These are phyloP conservation scores for Ceratonia siliqua DNA, from an alignment of 306 rosid species.

Conservation along the genomic window DNA sequence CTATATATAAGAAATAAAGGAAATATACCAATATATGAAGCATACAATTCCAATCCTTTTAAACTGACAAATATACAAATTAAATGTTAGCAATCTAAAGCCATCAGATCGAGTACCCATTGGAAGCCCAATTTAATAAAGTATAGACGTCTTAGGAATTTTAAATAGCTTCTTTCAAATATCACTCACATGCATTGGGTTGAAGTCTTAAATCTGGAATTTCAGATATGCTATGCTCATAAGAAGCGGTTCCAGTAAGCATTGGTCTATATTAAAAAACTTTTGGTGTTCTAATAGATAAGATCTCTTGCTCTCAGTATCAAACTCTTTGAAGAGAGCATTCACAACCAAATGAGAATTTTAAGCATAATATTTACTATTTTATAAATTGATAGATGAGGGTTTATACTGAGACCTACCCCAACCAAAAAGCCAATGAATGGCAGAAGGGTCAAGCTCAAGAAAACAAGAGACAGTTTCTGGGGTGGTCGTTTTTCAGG, in stretches of 20 bases:
- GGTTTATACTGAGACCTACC: slow-evolving; percentile 58
- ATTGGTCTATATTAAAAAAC: neutral
- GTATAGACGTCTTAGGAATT: neutral
- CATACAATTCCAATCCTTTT: slow-evolving; percentile 2
- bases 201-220: neutral
- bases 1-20: neutral
- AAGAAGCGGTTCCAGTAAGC: neutral
- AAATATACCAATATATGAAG: neutral
- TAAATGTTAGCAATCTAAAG: neutral
- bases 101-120: neutral
- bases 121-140: slow-evolving; percentile 6
- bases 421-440: slow-evolving; percentile 82
- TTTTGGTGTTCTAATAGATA: neutral
- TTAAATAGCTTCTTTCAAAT: neutral
- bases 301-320: neutral
- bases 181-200: neutral
- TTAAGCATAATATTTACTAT: neutral
- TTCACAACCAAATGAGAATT: neutral
- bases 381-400: neutral
- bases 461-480: slow-evolving; percentile 78
- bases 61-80: slow-evolving; percentile 10
- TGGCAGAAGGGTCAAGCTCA: slow-evolving; percentile 79
- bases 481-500: slow-evolving; percentile 89
- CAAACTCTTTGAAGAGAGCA: neutral
- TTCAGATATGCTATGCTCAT: neutral